Evolutionary conservation across 805 yeast genomes (phyloP).

Genomic region (Wickerhamiella lipophila): DNA sequence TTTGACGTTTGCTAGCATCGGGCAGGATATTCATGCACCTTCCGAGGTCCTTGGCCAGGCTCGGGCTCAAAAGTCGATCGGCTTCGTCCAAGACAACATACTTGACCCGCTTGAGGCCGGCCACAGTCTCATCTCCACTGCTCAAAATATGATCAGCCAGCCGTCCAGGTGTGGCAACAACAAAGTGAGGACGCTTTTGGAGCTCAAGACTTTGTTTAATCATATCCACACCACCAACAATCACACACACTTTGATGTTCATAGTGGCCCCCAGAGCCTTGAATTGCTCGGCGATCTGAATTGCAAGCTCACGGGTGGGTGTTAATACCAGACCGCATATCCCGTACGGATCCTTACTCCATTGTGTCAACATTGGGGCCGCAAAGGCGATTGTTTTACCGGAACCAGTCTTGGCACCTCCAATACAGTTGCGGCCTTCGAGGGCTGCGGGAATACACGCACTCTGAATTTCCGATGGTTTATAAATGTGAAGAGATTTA

Average conservation of each 20-base stretch:
- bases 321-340: constrained; percentile 81
- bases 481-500: constrained; percentile 62
- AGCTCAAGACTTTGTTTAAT: constrained; percentile 75
- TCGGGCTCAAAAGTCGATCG: constrained; percentile 72
- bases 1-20: constrained; percentile 60
- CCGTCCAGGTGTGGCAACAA: constrained; percentile 95
- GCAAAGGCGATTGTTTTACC: constrained; percentile 98
- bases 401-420: constrained; percentile 96
- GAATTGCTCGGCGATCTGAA: constrained; percentile 95
- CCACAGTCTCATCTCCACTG: constrained; percentile 78
- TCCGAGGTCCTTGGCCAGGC: constrained; percentile 68
- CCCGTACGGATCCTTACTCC: constrained; percentile 94
- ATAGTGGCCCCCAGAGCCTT: constrained; percentile 81
- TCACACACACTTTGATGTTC: constrained; percentile 68
- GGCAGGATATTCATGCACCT: constrained; percentile 66
- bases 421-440: constrained; percentile 81
- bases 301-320: constrained; percentile 81
- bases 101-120: constrained; percentile 65
- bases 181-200: constrained; percentile 79
- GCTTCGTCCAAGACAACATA: constrained; percentile 92
- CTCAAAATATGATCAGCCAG: constrained; percentile 80
- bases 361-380: constrained; percentile 86
- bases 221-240: constrained; percentile 94
- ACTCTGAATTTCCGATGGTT: constrained; percentile 76
- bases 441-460: constrained; percentile 83